Conservation (phyloP, 208 protist genomes). For the Tritrichomonas foetus region DNA sequence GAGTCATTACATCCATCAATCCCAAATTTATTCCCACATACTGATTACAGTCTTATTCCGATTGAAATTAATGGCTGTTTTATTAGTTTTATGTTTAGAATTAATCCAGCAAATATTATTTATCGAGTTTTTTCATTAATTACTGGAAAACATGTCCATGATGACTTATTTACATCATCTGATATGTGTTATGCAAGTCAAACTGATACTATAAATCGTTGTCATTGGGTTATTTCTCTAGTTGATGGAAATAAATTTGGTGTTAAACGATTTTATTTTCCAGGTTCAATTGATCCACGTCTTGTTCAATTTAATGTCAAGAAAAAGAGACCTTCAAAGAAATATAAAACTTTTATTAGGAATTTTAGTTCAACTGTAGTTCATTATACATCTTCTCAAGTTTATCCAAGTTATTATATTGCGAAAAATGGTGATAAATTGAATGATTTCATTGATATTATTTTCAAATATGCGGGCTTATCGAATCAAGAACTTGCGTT, state of each 20-base stretch:
- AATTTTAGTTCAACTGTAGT: not conserved
- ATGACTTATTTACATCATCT: not conserved
- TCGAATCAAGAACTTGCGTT: too few species aligned
- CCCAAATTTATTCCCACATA: not conserved
- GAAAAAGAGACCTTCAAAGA: not conserved
- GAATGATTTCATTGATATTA: not conserved
- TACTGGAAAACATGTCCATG: not conserved
- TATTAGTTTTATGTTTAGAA: not conserved
- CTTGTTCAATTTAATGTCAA: not conserved
- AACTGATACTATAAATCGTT: not conserved
- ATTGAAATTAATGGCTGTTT: not conserved
- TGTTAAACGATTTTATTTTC: not conserved
- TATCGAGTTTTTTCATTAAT: conserved; percentile 24
- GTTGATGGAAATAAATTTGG: not conserved
- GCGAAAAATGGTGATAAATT: not conserved
- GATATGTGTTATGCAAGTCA: not conserved
- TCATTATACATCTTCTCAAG: not conserved
- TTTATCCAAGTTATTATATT: not conserved
- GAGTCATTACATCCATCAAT: not conserved
- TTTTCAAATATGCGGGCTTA: too few species aligned
- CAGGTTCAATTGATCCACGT: not conserved
- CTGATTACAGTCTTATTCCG: not conserved
- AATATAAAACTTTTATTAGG: not conserved
- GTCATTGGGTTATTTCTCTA: not conserved
- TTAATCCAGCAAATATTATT: not conserved